A percentile compares a stretch with the other conserved stretches of the same genome.
Conservation (phyloP, 2,329 filamentous ascomycete species). For the Ceratocystis eucalypticola region DNA sequence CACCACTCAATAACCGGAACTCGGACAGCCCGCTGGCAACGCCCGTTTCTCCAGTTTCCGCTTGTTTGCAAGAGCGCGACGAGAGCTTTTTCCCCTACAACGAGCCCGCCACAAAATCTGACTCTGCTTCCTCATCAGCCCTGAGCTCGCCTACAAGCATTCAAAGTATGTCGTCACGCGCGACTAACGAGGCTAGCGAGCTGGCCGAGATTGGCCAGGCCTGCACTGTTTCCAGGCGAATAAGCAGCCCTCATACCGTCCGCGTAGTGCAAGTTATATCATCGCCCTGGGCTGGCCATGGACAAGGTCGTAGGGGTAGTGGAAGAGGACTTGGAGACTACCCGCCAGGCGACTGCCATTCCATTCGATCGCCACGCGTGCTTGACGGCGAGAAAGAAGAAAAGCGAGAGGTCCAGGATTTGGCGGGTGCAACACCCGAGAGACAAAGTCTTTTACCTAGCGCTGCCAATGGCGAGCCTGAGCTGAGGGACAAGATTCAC, state of each 20-base stretch:
- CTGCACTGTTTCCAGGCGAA: conserved; percentile 11
- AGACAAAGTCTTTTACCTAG: no score
- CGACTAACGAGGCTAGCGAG: background rate
- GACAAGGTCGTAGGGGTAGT: background rate
- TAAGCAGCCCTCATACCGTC: conserved; percentile 12
- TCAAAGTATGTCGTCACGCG: conserved; percentile 2
- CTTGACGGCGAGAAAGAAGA: no score
- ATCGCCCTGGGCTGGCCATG: background rate
- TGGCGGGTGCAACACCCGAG: no score
- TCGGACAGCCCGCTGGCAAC: background rate
- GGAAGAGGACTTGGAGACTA: background rate
- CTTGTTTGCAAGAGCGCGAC: background rate
- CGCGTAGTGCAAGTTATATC: background rate
- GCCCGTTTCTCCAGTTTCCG: background rate
- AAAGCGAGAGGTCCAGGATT: no score
- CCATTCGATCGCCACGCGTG: background rate
- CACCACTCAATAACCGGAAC: background rate
- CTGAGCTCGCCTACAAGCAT: conserved; percentile 5
- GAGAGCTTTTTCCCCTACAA: background rate
- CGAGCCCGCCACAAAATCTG: background rate
- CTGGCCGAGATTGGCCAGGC: conserved; percentile 4
- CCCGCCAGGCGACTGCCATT: background rate
- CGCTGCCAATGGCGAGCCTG: background rate
- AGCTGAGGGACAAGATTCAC: background rate
- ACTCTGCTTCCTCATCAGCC: background rate